Percentiles rank a stretch among this genome's conserved stretches.
phyloP scores from a whole-genome alignment of 306 rosid genomes.

The Dryas octopetala region DNA sequence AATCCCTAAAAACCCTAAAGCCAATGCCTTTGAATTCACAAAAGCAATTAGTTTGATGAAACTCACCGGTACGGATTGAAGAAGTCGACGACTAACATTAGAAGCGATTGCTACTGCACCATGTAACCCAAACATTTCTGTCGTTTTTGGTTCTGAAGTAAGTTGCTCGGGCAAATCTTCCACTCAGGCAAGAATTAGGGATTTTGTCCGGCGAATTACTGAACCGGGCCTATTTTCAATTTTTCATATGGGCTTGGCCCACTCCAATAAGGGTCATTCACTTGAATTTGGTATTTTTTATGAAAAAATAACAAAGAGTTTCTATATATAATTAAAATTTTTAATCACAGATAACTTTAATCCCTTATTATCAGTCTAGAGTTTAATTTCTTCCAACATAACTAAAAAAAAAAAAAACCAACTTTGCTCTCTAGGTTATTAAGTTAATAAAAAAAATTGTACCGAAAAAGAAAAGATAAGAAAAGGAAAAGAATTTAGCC shows the following conservation, averaged over 20 bases:
- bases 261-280: neutral
- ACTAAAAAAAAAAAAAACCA: too few relatives aligned
- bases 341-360: too few relatives aligned
- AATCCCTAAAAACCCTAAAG: slow-evolving; percentile 1
- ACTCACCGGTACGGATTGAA: slow-evolving; percentile 48
- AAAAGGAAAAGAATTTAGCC: too few relatives aligned
- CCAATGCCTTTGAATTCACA: neutral
- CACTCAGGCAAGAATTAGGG: neutral
- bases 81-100: slow-evolving; percentile 37
- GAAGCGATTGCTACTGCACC: slow-evolving; percentile 24
- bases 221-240: neutral
- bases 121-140: slow-evolving; percentile 14
- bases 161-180: neutral
- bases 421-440: too few relatives aligned
- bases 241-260: neutral
- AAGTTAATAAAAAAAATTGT: too few relatives aligned
- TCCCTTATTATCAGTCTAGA: too few relatives aligned
- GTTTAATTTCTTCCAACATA: too few relatives aligned
- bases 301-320: too few relatives aligned
- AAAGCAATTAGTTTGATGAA: neutral
- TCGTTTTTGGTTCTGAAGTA: too few relatives aligned
- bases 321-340: too few relatives aligned
- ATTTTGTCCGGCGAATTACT: neutral
- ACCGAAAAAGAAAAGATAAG: too few relatives aligned
- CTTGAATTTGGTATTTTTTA: too few relatives aligned